Conservation (phyloP, 257 asterid genomes). For the Solanum gracilifrons region DNA sequence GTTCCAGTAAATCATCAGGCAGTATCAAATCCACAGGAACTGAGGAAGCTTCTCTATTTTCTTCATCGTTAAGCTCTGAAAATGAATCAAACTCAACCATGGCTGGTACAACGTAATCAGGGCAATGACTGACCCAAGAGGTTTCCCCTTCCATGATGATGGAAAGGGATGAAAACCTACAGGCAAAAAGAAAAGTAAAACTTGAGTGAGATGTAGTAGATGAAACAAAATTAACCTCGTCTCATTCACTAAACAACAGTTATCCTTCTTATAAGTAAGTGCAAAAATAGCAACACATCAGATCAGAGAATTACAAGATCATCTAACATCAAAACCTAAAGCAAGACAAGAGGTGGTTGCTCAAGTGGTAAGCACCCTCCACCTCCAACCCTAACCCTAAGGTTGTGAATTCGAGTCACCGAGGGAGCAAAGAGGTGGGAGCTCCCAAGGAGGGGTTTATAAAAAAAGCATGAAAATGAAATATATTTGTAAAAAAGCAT, state of each 20-base stretch:
- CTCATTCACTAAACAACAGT: background rate
- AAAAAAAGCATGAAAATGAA: background rate
- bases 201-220: background rate
- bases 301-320: background rate
- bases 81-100: constrained; percentile 25
- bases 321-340: background rate
- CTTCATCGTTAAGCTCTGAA: constrained; percentile 42
- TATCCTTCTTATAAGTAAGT: background rate
- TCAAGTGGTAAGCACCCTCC: background rate
- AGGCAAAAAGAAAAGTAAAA: background rate
- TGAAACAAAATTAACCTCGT: background rate
- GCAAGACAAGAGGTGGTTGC: background rate
- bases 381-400: background rate
- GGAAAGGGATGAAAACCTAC: constrained; percentile 9
- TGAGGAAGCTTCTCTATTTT: constrained; percentile 25
- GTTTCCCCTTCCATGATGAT: constrained; percentile 65
- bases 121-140: constrained; percentile 77
- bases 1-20: constrained; percentile 85
- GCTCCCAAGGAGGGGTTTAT: background rate
- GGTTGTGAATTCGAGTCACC: background rate
- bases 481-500: background rate
- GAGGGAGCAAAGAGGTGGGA: background rate
- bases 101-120: constrained; percentile 13
- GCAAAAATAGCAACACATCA: background rate
- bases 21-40: constrained; percentile 54